Conservation (phyloP, 768 basidiomycete genomes). For the Termitomyces sp. region DNA sequence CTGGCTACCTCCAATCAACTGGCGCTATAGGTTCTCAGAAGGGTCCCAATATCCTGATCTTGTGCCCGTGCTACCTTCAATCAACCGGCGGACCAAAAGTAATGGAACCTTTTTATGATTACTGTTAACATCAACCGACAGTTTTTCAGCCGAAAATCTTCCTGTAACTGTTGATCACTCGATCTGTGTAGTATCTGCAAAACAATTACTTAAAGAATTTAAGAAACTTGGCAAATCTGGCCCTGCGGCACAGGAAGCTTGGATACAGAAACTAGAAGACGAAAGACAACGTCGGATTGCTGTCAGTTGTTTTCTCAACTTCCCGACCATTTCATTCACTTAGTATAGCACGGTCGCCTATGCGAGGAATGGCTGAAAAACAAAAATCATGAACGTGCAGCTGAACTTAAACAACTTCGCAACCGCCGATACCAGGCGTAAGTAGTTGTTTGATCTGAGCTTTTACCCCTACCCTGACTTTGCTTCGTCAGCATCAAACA, state of each 20-base stretch:
- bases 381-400: not conserved
- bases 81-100: not conserved
- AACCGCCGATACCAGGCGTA: not conserved
- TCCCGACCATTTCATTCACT: not conserved
- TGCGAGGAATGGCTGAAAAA: not conserved
- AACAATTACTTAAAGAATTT: not conserved
- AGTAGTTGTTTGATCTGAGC: not conserved
- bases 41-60: not conserved
- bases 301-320: not conserved
- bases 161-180: accelerated
- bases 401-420: not conserved
- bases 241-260: not conserved
- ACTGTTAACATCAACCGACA: not conserved
- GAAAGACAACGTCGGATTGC: not conserved
- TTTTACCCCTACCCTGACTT: not conserved
- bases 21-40: no score
- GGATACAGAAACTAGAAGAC: not conserved
- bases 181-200: not conserved
- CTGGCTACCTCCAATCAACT: not conserved
- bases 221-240: not conserved
- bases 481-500: not conserved
- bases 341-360: not conserved
- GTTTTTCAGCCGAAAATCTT: not conserved
- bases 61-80: not conserved
- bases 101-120: not conserved